A percentile compares a stretch with the other conserved stretches of the same genome.
These are phyloP conservation scores for Apiospora rasikravindrae DNA, from an alignment of 2,329 filamentous ascomycete species.

Conservation along the genomic window DNA sequence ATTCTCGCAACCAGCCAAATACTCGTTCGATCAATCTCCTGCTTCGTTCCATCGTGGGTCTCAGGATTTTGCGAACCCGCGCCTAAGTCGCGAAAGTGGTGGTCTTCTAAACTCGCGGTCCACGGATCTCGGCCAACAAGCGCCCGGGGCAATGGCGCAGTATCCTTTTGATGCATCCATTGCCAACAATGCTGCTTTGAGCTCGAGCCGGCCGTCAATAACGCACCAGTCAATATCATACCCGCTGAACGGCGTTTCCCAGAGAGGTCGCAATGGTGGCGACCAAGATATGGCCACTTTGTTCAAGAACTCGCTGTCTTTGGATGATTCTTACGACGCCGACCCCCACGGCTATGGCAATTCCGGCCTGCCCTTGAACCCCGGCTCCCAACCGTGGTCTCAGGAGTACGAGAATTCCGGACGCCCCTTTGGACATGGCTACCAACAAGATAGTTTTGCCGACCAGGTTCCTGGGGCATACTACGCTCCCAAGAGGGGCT, in stretches of 20 bases:
- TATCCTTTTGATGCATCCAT: conserved; percentile 18
- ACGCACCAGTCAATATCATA: conserved; percentile 53
- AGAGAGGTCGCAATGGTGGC: conserved; percentile 24
- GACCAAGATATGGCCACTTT: conserved; percentile 43
- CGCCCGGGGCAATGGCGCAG: conserved; percentile 26
- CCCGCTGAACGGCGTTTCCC: conserved; percentile 46
- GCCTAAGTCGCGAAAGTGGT: conserved; percentile 36
- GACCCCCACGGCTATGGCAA: conserved; percentile 28
- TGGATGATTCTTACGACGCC: conserved; percentile 36
- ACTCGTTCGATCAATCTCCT: conserved; percentile 27
- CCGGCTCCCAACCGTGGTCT: conserved; percentile 53
- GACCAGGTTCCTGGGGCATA: conserved; percentile 36
- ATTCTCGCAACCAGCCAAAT: conserved; percentile 31
- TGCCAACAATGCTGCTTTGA: conserved; percentile 4
- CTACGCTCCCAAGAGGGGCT: conserved; percentile 41
- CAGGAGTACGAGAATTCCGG: conserved; percentile 34
- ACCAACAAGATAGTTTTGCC: conserved; percentile 39
- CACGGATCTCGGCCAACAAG: conserved; percentile 35
- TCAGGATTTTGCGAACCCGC: conserved; percentile 42
- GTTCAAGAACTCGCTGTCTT: conserved; percentile 39
- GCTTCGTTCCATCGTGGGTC: conserved; percentile 39
- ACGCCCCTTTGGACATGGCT: conserved; percentile 31
- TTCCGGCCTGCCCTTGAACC: conserved; percentile 48
- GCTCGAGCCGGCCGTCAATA: conserved; percentile 45
- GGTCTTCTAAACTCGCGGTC: conserved; percentile 19